These are phyloP conservation scores for Didymosphaeria variabile DNA, from an alignment of 2,329 filamentous ascomycete genomes.

Conservation along the genomic window DNA sequence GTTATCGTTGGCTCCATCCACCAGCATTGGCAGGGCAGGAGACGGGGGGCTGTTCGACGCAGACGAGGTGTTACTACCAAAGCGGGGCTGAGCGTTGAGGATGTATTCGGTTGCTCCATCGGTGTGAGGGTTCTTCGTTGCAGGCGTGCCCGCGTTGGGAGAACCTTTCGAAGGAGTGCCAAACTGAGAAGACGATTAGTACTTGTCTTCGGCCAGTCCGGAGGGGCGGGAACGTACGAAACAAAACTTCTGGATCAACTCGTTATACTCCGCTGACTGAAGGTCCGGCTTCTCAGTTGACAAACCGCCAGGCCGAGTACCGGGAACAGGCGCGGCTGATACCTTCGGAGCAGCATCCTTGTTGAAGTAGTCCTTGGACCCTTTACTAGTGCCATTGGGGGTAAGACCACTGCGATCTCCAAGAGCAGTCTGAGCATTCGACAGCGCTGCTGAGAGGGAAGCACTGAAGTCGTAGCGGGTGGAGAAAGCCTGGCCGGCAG, in stretches of 20 bases:
- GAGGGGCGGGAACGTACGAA: constrained; percentile 82
- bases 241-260: constrained; percentile 98
- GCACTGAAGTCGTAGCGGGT: constrained; percentile 96
- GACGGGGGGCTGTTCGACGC: constrained; percentile 49
- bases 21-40: constrained; percentile 40
- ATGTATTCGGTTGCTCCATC: constrained; percentile 45
- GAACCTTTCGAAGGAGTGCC: constrained; percentile 57
- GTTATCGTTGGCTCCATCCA: constrained; percentile 51
- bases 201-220: constrained; percentile 47
- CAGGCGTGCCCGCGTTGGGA: constrained; percentile 40
- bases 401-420: constrained; percentile 64
- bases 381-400: constrained; percentile 29
- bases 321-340: constrained; percentile 47
- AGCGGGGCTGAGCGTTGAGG: constrained; percentile 28
- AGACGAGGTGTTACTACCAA: constrained; percentile 46
- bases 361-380: constrained; percentile 43
- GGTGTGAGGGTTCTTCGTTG: constrained; percentile 31
- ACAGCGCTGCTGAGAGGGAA: constrained; percentile 85
- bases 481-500: constrained; percentile 77
- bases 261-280: constrained; percentile 90
- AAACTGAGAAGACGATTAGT: constrained; percentile 58
- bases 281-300: constrained; percentile 73
- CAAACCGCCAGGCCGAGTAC: constrained; percentile 62
- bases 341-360: constrained; percentile 48
- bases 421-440: constrained; percentile 72